Base-by-base conservation (phyloP, 352 stramenopile species). In the Hyaloperonospora brassicae region DNA sequence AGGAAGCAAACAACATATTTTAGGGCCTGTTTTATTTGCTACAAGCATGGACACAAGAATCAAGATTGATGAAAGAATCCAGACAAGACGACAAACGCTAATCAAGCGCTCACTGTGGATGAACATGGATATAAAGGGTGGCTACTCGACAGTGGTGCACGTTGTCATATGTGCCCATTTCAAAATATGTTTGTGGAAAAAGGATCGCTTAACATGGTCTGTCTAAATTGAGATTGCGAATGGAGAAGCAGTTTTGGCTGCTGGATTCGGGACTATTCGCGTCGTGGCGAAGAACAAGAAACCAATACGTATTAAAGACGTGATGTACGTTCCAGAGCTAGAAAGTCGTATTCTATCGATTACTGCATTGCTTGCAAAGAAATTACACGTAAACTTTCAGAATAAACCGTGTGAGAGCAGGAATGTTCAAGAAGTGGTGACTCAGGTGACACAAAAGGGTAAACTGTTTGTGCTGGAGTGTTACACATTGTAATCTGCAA, bases 361-460 rank as follows among this genome's bases (percentile, higher is more conserved):
- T 42, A 5, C 36, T 21, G 36, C 36, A 42, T 42, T 42, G n/a
- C 14, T 11, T 21, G n/a, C 5, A 17, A 42, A 42, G 9, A 11
- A 17, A 12, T 42, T 42, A 42, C 36, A 42, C 11, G 36, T 42
- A 21, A 42, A 21, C 11, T 42, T 42, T 21, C 5, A 4, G 2
- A 42, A 42, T 4, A 21, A 1, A 42, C 3, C n/a, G n/a, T 21
- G 36, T 21, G 36, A 42, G 36, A 14, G 11, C 12, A 42, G 36
- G n/a, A 42, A 42, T 42, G 11, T n/a, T 42, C 11, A 42, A 42
- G 36, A 42, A 42, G 36, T 42, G n/a, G 36, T 42, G 36, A 42
- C 36, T 42, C 36, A 42, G 14, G 36, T 42, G 36, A 21, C 36
- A 5, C 36, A 42, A 39, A 34, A 34, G 27, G 8, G 27, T 34